Evolutionary conservation across 108 stramenopile genomes (phyloP).

Genomic region (Pseudonitzschia multiseries): DNA sequence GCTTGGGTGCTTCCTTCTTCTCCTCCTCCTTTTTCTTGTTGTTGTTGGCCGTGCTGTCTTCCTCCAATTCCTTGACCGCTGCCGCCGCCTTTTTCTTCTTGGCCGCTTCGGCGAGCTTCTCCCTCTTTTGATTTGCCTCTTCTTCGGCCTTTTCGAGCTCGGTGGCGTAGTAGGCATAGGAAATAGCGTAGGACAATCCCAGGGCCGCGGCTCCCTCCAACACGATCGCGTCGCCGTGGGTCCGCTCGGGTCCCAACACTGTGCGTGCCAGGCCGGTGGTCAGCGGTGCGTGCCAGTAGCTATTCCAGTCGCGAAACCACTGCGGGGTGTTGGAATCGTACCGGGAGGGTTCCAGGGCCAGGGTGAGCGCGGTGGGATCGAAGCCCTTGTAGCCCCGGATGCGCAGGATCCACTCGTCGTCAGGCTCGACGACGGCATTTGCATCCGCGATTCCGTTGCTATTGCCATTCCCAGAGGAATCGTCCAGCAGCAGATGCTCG

Average conservation of each 20-base stretch:
- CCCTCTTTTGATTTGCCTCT: background rate
- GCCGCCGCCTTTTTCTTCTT: constrained; percentile 4
- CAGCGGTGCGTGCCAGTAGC: background rate
- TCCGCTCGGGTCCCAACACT: background rate
- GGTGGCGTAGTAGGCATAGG: constrained; percentile 9
- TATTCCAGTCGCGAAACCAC: background rate
- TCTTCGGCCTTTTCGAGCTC: background rate
- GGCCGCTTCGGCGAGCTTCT: background rate
- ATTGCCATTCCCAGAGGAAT: no score
- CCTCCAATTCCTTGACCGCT: background rate
- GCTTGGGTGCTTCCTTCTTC: background rate
- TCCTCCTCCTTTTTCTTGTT: background rate
- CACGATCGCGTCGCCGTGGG: background rate
- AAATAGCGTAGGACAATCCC: background rate
- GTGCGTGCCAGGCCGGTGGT: background rate
- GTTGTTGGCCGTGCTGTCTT: background rate
- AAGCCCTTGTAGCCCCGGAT: constrained; percentile 7
- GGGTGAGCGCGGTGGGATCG: constrained; percentile 3
- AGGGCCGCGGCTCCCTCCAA: background rate
- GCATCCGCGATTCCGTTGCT: no score
- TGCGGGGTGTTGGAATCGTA: background rate
- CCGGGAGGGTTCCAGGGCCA: background rate
- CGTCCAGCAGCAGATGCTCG: background rate
- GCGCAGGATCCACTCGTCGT: constrained; percentile 17
- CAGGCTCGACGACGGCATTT: background rate